Evolutionary conservation across 345 rosid species (phyloP), one percentile per base, ranked within the genome.

Genomic region (Triadica sebifera): DNA sequence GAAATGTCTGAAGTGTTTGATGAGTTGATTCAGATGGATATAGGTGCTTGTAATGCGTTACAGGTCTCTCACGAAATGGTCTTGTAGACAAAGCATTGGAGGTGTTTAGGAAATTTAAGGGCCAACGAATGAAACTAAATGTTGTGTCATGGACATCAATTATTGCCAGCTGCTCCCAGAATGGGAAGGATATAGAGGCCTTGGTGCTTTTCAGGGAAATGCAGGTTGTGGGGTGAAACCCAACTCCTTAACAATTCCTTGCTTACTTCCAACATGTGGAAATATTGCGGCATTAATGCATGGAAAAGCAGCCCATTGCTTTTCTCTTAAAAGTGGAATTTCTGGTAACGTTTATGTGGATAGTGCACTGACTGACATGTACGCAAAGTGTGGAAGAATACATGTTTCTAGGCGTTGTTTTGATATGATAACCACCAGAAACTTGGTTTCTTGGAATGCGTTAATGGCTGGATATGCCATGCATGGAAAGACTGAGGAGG

Each of bases 381-480:
- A 93, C 69, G 91, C 91, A 37, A 90, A 93, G 72, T 90, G 96
- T 72, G 96, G 96, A 69, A 76, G 87, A 71, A 82, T 88, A 53
- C 81, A 82, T 58, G 43, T 77, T 65, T 88, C 94, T 71, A 86
- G 73, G 61, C 78, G 61, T 49, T 85, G 87, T 72, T 89, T 93
- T 55, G 84, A 86, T 76, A 77, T 49, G 84, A 89, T 89, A 87
- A 80, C 83, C 38, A 75, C 60, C 46, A 91, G 79, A 80, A 88
- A 93, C 81, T 78, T 84, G 71, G 92, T 85, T 16, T 86, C 88
- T 72, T 93, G 98, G 97, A 93, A 93, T 81, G 85, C 93, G 2
- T 70, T 89, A 70, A 68, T 93, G 77, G 86, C 83, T 65, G 89
- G 98, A 73, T 89, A 86, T 77, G 87, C 91, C 34, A 85, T 91